Conservation (phyloP, 129 eudicot species). For the Artemisia argyi region DNA sequence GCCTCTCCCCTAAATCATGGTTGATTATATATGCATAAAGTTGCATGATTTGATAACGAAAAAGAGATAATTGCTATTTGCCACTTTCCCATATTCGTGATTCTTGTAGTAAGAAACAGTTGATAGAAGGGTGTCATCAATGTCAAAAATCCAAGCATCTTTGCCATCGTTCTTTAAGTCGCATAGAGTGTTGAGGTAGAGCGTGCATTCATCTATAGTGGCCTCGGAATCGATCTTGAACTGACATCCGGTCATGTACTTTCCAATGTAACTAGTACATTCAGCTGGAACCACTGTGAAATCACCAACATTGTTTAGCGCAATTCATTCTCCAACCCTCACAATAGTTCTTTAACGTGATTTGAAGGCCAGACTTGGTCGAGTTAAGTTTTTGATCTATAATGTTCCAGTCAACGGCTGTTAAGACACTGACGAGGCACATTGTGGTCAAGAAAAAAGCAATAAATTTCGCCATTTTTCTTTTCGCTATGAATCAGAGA, state of each 20-base stretch:
- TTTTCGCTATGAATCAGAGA: too few relatives aligned
- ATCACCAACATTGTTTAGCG: constrained; percentile 53
- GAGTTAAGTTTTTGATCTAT: constrained; percentile 30
- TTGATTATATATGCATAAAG: neutral
- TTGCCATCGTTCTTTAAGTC: constrained; percentile 51
- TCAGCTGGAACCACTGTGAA: constrained; percentile 60
- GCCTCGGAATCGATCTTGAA: constrained; percentile 57
- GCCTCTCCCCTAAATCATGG: constrained; percentile 32
- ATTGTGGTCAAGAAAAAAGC: constrained; percentile 23
- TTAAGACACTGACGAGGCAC: constrained; percentile 19
- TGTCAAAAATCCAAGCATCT: constrained; percentile 79
- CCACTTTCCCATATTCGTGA: constrained; percentile 37
- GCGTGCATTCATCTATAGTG: constrained; percentile 49
- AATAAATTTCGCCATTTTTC: constrained; percentile 37
- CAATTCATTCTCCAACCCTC: constrained; percentile 82
- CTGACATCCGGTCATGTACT: constrained; percentile 52
- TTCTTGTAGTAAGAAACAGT: constrained; percentile 35
- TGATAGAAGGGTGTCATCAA: constrained; percentile 75
- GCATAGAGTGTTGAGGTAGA: constrained; percentile 53
- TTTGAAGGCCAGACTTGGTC: constrained; percentile 37
- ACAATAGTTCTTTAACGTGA: constrained; percentile 56
- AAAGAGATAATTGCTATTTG: too few relatives aligned
- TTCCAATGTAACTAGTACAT: constrained; percentile 55
- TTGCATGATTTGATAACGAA: neutral
- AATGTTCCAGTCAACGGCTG: constrained; percentile 61